These are phyloP conservation scores for Aspergillus viridinutans DNA, from an alignment of 2,329 filamentous ascomycete genomes.

Conservation along the genomic window DNA sequence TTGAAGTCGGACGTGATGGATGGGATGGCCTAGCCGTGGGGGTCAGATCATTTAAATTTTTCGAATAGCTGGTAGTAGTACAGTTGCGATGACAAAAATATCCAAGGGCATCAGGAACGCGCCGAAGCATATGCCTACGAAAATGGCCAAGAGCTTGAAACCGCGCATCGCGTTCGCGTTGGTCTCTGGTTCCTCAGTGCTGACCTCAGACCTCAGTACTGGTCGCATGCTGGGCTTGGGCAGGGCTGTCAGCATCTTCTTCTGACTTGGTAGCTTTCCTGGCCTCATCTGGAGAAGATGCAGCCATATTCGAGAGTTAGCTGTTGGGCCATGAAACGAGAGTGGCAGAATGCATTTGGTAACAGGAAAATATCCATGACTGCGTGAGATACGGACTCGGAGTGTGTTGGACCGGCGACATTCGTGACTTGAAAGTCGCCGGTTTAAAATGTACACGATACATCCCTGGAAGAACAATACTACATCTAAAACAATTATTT, in stretches of 20 bases:
- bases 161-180: conserved; percentile 3
- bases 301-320: neutral
- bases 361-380: neutral
- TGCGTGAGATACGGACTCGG: too few relatives aligned
- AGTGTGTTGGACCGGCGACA: neutral
- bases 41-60: too few relatives aligned
- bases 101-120: neutral
- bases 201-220: neutral
- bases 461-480: too few relatives aligned
- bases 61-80: too few relatives aligned
- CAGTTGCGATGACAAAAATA: too few relatives aligned
- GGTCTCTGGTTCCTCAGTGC: too few relatives aligned
- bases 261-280: neutral
- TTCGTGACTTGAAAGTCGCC: neutral
- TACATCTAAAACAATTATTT: too few relatives aligned
- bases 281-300: neutral
- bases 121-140: conserved; percentile 5
- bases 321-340: neutral
- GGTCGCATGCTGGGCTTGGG: neutral
- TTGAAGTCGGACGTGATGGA: neutral
- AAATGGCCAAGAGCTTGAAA: conserved; percentile 5
- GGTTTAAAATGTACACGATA: too few relatives aligned
- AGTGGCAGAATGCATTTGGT: neutral
- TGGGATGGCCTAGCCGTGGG: too few relatives aligned
- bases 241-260: neutral